A percentile compares a stretch with the other conserved stretches of the same genome.
These are phyloP conservation scores for Kuraishia molischiana DNA, from an alignment of 805 yeast genomes.

Conservation along the genomic window DNA sequence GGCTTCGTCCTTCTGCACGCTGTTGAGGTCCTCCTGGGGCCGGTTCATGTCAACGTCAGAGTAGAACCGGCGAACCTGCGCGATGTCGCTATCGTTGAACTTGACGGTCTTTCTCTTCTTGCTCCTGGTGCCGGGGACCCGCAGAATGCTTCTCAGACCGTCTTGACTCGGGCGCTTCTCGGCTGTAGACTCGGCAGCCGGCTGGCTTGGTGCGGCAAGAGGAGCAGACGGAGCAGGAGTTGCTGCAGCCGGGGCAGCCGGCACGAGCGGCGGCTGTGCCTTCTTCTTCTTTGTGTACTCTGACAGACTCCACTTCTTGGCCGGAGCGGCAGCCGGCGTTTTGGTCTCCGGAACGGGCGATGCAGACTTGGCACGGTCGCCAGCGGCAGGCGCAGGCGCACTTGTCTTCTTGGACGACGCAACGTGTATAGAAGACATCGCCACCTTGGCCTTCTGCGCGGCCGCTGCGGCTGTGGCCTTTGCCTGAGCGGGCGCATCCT, in stretches of 20 bases:
- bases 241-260: background rate
- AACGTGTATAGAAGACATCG: slow-evolving; percentile 1
- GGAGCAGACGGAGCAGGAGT: background rate
- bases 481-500: background rate
- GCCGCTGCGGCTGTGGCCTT: background rate
- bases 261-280: background rate
- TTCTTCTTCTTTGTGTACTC: slow-evolving; percentile 1
- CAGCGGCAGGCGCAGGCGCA: background rate
- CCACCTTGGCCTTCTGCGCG: background rate
- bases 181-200: background rate
- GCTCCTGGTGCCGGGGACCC: background rate
- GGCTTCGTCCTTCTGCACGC: background rate
- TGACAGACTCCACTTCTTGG: background rate
- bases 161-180: background rate
- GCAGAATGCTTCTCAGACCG: background rate
- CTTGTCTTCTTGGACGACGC: background rate
- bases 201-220: background rate
- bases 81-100: background rate
- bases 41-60: background rate
- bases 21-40: background rate
- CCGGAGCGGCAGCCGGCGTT: background rate
- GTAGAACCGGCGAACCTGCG: background rate
- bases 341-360: background rate
- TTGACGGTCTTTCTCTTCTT: background rate
- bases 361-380: too few species aligned